Base-by-base conservation (phyloP, 768 basidiomycete genomes). In the Termitomyces sp. region DNA sequence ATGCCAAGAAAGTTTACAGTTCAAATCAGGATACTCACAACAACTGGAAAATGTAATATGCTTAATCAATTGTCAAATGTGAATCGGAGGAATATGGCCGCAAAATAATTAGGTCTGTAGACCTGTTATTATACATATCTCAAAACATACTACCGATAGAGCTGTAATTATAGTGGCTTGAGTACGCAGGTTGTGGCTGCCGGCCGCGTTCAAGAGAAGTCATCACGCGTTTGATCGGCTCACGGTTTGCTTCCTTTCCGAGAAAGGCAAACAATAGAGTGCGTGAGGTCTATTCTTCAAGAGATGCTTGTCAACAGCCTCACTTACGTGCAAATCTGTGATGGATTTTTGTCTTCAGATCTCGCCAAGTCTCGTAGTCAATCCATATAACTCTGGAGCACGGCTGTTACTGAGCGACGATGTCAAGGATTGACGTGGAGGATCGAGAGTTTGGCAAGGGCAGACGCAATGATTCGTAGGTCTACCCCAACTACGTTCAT, bases 1-100 rank as follows among this genome's bases (percentile, higher is more conserved):
- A 79, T 54, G 80, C 80, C 8, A 69, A 72, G 65, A 73, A 69
- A 52, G 73, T 80, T 40, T 82, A 81, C 60, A 73, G 71, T 47
- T 65, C 55, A 10, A 45, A 52, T 46, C 54, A 59, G 30, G 47
- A 5, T 14, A 9, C 3, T 37, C 11, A 37, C 15, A 24, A 34
- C 7, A 30, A 48, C 34, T 17, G 59, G 30, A 38, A 34, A 24
- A 30, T 34, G n/a, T 45, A 57, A 19, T 26, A 24, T 32, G 10
- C 30, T 32, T 32, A 2, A 32, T 32, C 42, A 22, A 28, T 35
- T 40, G 19, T 17, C 4, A 35, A 17, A 17, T 37, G 4, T 48
- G 11, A 45, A 47, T 28, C 2, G 22, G 32, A 46, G 30, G 38
- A 11, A 45, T 22, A 19, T 34, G 34, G 14, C 34, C 11, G 12